phyloP scores from a whole-genome alignment of 208 protist species.

The Leishmania aethiopica region DNA sequence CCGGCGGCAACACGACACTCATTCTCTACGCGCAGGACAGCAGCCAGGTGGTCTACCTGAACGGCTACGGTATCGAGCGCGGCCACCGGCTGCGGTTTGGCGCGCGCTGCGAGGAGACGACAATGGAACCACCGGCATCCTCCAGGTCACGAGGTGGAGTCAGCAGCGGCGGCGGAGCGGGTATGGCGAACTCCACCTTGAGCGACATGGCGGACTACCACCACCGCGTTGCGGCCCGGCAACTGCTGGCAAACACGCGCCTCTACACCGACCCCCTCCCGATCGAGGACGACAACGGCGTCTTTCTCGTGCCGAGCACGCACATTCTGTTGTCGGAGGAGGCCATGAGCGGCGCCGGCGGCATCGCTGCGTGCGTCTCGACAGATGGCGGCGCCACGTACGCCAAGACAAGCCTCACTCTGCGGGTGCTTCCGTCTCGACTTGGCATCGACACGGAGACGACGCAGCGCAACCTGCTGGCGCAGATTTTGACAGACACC shows the following conservation, averaged over 20 bases:
- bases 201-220: conserved; percentile 9
- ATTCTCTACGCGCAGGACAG: conserved; percentile 50
- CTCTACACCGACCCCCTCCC: conserved; percentile 54
- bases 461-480: conserved; percentile 40
- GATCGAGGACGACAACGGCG: conserved; percentile 66
- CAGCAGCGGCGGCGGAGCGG: background rate
- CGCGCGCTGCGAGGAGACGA: conserved; percentile 42
- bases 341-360: background rate
- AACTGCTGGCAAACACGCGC: conserved; percentile 51
- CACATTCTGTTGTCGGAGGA: conserved; percentile 40
- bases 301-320: conserved; percentile 54
- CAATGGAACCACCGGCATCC: conserved; percentile 12
- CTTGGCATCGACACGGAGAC: conserved; percentile 43
- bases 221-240: conserved; percentile 17
- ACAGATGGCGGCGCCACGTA: conserved; percentile 52
- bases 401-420: conserved; percentile 29
- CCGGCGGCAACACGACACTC: conserved; percentile 63
- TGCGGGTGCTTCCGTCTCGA: conserved; percentile 46
- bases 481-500: conserved; percentile 49
- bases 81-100: conserved; percentile 69
- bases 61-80: conserved; percentile 75
- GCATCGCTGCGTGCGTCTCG: conserved; percentile 53
- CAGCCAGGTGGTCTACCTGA: conserved; percentile 68
- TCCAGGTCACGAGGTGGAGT: background rate
- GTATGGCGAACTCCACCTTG: background rate